Conservation (phyloP, 2,329 filamentous ascomycete genomes). For the Fusarium tupiense region DNA sequence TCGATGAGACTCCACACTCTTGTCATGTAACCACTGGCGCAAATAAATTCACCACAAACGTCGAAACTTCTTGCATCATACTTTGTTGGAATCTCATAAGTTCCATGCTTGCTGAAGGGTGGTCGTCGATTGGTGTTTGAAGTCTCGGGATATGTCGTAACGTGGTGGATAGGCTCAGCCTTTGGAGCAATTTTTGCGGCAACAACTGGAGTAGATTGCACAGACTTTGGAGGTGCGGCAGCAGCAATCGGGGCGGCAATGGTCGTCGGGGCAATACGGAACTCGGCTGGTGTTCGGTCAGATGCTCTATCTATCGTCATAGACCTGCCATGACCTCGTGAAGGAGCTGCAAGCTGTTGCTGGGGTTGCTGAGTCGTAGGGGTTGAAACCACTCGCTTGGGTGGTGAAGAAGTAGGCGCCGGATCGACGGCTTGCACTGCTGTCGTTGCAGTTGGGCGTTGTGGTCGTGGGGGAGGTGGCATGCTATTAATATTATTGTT, state of each 20-base stretch:
- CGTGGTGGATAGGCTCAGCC: constrained; percentile 59
- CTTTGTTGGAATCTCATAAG: constrained; percentile 81
- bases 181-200: constrained; percentile 38
- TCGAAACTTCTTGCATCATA: constrained; percentile 90
- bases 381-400: constrained; percentile 46
- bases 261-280: constrained; percentile 38
- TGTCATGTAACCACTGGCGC: constrained; percentile 86
- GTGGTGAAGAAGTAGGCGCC: constrained; percentile 36
- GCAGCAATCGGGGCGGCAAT: constrained; percentile 25
- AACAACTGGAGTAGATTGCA: constrained; percentile 31
- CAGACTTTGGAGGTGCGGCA: constrained; percentile 28
- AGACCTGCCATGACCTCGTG: constrained; percentile 45
- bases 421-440: constrained; percentile 29
- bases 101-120: constrained; percentile 76
- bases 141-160: constrained; percentile 81
- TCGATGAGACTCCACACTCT: constrained; percentile 87
- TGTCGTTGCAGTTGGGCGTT: constrained; percentile 49
- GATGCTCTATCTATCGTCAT: constrained; percentile 50
- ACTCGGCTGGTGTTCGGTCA: constrained; percentile 39
- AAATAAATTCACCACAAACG: constrained; percentile 87
- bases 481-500: constrained; percentile 32
- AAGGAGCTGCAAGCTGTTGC: constrained; percentile 45
- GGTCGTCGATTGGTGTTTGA: constrained; percentile 86
- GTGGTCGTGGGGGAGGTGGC: constrained; percentile 58
- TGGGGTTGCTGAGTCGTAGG: constrained; percentile 44